phyloP scores from a whole-genome alignment of 345 rosid genomes.

The Hibiscus trionum region DNA sequence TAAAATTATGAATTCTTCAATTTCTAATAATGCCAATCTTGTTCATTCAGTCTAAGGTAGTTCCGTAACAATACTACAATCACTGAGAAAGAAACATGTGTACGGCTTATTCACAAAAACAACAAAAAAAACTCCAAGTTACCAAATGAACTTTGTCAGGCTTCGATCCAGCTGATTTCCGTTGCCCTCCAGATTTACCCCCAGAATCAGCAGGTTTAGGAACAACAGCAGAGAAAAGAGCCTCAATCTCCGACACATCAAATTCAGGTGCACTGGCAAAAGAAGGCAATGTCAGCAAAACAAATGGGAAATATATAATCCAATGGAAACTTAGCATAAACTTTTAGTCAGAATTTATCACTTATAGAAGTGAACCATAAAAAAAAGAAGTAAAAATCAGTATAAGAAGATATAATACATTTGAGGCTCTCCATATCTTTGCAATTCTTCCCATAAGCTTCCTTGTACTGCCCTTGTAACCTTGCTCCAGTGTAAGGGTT shows the following conservation, averaged over 20 bases:
- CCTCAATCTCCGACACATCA: slow-evolving; percentile 90
- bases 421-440: slow-evolving; percentile 81
- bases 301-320: background rate
- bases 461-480: slow-evolving; percentile 96
- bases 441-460: slow-evolving; percentile 98
- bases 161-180: slow-evolving; percentile 75
- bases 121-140: slow-evolving; percentile 14
- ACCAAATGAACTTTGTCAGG: slow-evolving; percentile 84
- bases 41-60: background rate
- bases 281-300: slow-evolving; percentile 15
- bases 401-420: slow-evolving; percentile 39
- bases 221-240: slow-evolving; percentile 73
- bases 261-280: slow-evolving; percentile 68
- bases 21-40: background rate
- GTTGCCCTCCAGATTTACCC: slow-evolving; percentile 55
- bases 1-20: slow-evolving; percentile 3
- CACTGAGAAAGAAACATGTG: background rate
- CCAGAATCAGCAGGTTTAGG: slow-evolving; percentile 53
- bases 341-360: background rate
- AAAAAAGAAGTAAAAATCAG: slow-evolving; percentile 5
- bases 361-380: slow-evolving; percentile 2
- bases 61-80: background rate
- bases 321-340: slow-evolving; percentile 1
- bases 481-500: slow-evolving; percentile 98
- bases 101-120: background rate